Conservation (phyloP, 768 basidiomycete genomes). For the Trametes punicea region DNA sequence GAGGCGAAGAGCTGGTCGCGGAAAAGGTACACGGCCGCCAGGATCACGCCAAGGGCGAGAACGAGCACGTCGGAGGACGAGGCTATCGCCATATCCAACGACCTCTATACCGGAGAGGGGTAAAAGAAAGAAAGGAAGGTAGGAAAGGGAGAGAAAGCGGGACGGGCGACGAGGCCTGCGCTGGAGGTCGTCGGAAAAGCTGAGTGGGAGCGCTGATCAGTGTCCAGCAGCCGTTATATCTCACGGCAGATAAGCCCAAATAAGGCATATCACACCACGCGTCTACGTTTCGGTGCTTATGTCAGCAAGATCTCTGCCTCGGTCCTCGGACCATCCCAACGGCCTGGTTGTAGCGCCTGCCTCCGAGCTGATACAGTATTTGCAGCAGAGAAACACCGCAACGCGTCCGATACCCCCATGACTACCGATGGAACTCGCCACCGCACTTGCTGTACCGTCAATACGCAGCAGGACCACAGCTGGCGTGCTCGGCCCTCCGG, state of each 20-base stretch:
- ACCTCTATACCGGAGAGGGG: not conserved
- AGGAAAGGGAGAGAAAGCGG: slow-evolving; percentile 7
- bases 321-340: not conserved
- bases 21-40: slow-evolving; percentile 81
- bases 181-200: slow-evolving; percentile 1
- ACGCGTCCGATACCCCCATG: not conserved
- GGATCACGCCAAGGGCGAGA: slow-evolving; percentile 67
- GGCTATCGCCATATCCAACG: slow-evolving; percentile 49
- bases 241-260: not conserved
- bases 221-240: not conserved
- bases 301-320: not conserved
- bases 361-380: not conserved
- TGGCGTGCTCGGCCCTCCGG: not conserved
- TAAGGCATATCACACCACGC: slow-evolving; percentile 7
- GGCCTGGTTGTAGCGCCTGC: not conserved
- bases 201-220: not conserved
- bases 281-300: not conserved
- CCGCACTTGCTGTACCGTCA: not conserved
- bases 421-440: not conserved
- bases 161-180: not conserved
- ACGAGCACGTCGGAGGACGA: slow-evolving; percentile 72
- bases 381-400: not conserved
- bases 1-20: slow-evolving; percentile 74
- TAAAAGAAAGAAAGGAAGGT: slow-evolving; percentile 5
- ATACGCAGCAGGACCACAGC: not conserved